Evolutionary conservation across 768 basidiomycete species (phyloP).

Genomic region (Tephrocybe sp.): DNA sequence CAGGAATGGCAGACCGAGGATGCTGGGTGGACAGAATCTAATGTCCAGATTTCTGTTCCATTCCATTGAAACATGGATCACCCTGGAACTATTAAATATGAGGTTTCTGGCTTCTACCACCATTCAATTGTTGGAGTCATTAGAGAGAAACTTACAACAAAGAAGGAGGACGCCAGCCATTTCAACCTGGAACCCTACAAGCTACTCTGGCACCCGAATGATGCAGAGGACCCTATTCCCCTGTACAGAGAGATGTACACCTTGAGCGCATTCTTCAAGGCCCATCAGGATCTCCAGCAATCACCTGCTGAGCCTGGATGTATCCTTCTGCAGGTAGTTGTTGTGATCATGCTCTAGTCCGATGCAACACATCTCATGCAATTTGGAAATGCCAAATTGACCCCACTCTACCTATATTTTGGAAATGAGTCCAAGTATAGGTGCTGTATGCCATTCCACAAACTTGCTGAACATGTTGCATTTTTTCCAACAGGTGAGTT

Average conservation of each 20-base stretch:
- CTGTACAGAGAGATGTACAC: neutral
- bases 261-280: neutral
- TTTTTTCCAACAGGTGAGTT: constrained; percentile 6
- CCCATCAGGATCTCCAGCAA: neutral
- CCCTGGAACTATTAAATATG: constrained; percentile 12
- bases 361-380: constrained; percentile 28
- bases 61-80: neutral
- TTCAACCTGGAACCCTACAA: too few relatives aligned
- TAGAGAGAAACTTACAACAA: too few relatives aligned
- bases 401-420: too few relatives aligned
- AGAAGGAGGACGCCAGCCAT: neutral
- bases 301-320: neutral
- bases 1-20: neutral
- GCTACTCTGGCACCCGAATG: neutral
- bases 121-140: too few relatives aligned
- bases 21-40: neutral
- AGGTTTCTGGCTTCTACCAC: constrained; percentile 11
- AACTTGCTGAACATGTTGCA: too few relatives aligned
- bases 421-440: constrained; percentile 25
- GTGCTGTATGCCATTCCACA: constrained; percentile 8
- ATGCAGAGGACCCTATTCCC: neutral
- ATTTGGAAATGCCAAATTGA: constrained; percentile 10
- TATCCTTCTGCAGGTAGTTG: constrained; percentile 11
- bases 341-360: constrained; percentile 24
- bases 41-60: neutral